Evolutionary conservation across 345 rosid species (phyloP).

Genomic region (Eucalyptus pauciflora): DNA sequence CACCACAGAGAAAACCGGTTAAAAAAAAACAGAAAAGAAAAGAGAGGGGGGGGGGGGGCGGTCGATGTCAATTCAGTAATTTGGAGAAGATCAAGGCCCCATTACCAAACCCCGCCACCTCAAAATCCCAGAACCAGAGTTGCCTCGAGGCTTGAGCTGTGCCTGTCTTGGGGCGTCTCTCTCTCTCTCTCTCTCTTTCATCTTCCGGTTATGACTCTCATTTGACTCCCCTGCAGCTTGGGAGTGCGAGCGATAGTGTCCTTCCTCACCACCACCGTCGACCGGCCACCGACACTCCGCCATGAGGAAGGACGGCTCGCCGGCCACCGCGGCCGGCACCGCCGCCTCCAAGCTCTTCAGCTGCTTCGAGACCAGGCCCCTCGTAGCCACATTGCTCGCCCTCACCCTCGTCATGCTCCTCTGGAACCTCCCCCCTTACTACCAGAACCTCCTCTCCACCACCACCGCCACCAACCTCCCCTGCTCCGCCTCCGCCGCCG

Average conservation of each 20-base stretch:
- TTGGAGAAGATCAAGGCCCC: neutral
- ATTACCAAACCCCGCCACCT: neutral
- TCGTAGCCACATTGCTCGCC: conserved; percentile 52
- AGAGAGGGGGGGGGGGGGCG: no score
- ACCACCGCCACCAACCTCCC: conserved; percentile 14
- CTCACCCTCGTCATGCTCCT: conserved; percentile 58
- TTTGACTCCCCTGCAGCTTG: neutral
- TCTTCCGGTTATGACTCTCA: neutral
- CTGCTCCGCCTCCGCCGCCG: neutral
- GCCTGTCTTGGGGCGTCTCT: neutral
- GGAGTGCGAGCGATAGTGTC: neutral
- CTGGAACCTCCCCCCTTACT: conserved; percentile 75
- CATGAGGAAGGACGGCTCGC: conserved; percentile 49
- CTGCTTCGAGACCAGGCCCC: conserved; percentile 55
- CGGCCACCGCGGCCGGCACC: conserved; percentile 7
- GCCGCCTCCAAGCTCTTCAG: conserved; percentile 17
- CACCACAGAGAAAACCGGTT: neutral
- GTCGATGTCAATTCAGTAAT: neutral
- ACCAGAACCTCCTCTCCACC: conserved; percentile 52
- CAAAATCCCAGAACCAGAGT: neutral
- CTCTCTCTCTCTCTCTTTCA: no score
- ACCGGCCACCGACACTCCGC: neutral
- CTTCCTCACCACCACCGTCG: neutral
- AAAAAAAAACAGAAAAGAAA: neutral
- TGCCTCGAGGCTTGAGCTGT: neutral